Base-by-base conservation (phyloP, 2,329 filamentous ascomycete species). In the Pseudodiploospora longispora region DNA sequence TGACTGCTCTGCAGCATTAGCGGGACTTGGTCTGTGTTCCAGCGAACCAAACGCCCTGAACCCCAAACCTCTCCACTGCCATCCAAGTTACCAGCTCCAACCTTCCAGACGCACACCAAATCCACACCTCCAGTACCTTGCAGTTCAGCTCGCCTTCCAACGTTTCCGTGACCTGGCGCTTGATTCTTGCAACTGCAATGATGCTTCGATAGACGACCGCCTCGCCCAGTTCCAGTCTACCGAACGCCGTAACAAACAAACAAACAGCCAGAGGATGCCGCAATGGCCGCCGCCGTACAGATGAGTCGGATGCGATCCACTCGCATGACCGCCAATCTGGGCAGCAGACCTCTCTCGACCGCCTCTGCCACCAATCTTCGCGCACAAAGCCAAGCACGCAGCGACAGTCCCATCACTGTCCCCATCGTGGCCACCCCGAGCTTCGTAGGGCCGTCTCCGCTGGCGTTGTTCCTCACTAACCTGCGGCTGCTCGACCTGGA, bases 401-500 rank as follows among this genome's bases (percentile, higher is more conserved):
- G 28, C 10, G 31, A 33, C 27, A 32, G 10, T 32, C 28, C 39
- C 19, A 12, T 27, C 34, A 35, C 37, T 12, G 38, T 19, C 27
- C 27, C 30, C 31, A 34, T 39, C 34, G 33, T 39, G 28, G 31
- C 28, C 19, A 19, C 19, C 19, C 19, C 19, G 19, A 19, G 19
- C 19, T 19, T 40, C 37, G 42, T 29, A 36, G 47, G 47, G 4
- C 46, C 48, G 32, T 50, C 63, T n/a, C 47, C 58, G 5, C 36
- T 66, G 28, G 54, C 59, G 10, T 41, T 64, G 37, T 93, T 96
- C 60, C 69, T 95, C 42, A 88, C 83, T 32, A 95, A 95, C 59
- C 66, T 96, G 35, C 84, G 83, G 34, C 76, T 97, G 3, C 74
- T 98, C 28, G 80, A 94, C 55, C 75, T 97, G 30, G 85, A 95